These are phyloP conservation scores for Suillus americanus DNA, from an alignment of 768 basidiomycete species.

Conservation along the genomic window DNA sequence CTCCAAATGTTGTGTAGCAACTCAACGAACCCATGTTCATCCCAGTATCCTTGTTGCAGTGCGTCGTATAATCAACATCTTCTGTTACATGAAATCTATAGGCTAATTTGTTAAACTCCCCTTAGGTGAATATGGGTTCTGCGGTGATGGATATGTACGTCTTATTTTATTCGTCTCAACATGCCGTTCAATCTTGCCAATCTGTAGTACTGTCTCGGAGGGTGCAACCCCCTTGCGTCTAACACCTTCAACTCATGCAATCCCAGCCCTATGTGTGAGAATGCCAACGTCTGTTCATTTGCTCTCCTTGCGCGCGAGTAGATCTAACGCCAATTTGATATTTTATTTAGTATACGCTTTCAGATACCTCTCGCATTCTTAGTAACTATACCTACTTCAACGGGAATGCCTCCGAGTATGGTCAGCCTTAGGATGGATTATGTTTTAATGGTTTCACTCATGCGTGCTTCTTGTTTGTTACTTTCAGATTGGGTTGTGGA, in stretches of 20 bases:
- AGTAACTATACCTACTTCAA: constrained; percentile 66
- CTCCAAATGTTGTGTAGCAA: constrained; percentile 29
- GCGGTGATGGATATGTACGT: constrained; percentile 43
- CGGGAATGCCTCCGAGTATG: constrained; percentile 72
- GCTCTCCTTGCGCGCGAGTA: neutral
- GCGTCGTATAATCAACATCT: constrained; percentile 16
- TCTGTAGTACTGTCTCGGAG: constrained; percentile 74
- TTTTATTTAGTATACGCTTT: constrained; percentile 57
- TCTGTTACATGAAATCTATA: neutral
- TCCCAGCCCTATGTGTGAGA: constrained; percentile 72
- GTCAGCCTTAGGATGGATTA: constrained; percentile 29
- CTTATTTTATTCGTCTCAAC: neutral
- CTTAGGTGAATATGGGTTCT: constrained; percentile 54
- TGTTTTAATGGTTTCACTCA: neutral
- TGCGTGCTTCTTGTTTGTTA: neutral
- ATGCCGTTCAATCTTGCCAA: constrained; percentile 8
- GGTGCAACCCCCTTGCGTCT: constrained; percentile 82
- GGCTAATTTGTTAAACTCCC: neutral
- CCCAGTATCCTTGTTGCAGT: constrained; percentile 46
- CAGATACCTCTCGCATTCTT: constrained; percentile 65
- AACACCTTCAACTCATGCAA: constrained; percentile 61
- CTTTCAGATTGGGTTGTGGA: constrained; percentile 68
- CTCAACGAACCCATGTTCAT: constrained; percentile 34
- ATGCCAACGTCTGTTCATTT: constrained; percentile 45
- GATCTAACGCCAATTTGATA: constrained; percentile 36